Evolutionary conservation across 2,329 filamentous ascomycete species (phyloP), one percentile per base, ranked within the genome.

Genomic region (Fusarium musae): DNA sequence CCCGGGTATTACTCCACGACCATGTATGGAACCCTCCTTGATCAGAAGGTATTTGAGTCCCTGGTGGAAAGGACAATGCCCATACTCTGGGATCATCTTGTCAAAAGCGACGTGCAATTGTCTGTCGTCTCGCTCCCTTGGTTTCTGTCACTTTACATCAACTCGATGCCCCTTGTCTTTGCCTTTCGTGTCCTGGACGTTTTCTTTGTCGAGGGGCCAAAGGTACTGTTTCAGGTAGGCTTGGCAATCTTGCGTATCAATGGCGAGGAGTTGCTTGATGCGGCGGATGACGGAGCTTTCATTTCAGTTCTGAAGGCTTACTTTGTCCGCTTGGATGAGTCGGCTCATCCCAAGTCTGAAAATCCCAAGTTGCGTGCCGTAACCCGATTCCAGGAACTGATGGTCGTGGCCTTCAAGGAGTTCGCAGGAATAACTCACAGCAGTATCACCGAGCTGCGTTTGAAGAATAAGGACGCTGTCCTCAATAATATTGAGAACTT

Each of bases 31-130:
- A 99, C 96, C 2, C 87, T 99, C 9, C 88, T 99, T 43, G 96
- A 99, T 79, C 96, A 99, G 79, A 94, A 96, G 76, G 96, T 99
- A 19, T 99, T 99, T 78, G 96, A 99, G 83, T 97, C 93, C 5
- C 87, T 99, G 8, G 96, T 99, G n/a, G 96, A 99, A 82, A 96
- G 94, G 84, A 99, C 96, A 3, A 98, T 99, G 95, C 96, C 96
- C 3, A 93, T 99, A 66, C 88, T 99, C 21, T 99, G 96, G 95
- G 96, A 98, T 28, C 96, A 99, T 79, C 90, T 99, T n/a, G 93
- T 95, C 74, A 97, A 96, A 84, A 96, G 93, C 66, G 96, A 99
- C 79, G 95, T 99, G 28, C 97, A 99, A 82, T 89, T 99, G 26
- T 98, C 96, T 1, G 96, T 99, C 39, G 96, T 98, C 21, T 98